Conservation (phyloP, 768 basidiomycete genomes). For the Terana coerulea region DNA sequence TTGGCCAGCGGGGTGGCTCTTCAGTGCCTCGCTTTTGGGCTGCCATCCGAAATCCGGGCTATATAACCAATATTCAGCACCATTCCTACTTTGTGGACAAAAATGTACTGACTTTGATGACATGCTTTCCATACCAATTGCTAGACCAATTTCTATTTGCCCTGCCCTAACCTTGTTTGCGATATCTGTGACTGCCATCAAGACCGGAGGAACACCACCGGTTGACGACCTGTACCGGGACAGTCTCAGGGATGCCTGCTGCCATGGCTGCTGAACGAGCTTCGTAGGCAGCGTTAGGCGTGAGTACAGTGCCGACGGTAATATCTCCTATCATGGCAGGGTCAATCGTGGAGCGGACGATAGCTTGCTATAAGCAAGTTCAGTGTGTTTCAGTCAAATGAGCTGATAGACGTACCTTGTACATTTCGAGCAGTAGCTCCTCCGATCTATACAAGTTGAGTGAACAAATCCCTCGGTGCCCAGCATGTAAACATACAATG, state of each 20-base stretch:
- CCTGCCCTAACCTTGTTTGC: conserved; percentile 72
- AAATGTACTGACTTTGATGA: conserved; percentile 53
- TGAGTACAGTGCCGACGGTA: conserved; percentile 74
- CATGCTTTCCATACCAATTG: conserved; percentile 88
- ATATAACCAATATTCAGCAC: conserved; percentile 17
- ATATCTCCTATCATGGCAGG: conserved; percentile 70
- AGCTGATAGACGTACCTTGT: conserved; percentile 50
- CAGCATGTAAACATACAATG: conserved; percentile 23
- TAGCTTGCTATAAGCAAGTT: conserved; percentile 42
- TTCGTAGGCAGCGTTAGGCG: conserved; percentile 61
- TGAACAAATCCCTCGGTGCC: no score
- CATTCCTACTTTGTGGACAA: conserved; percentile 1
- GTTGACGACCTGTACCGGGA: conserved; percentile 72
- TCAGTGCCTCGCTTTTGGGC: conserved; percentile 57
- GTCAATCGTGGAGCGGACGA: conserved; percentile 55
- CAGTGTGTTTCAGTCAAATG: not conserved
- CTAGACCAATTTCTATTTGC: conserved; percentile 79
- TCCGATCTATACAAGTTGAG: conserved; percentile 48
- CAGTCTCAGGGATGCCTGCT: conserved; percentile 76
- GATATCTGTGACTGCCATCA: conserved; percentile 77
- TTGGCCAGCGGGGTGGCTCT: conserved; percentile 47
- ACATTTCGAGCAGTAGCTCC: conserved; percentile 78
- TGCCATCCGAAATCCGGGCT: conserved; percentile 67
- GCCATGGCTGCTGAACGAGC: conserved; percentile 73
- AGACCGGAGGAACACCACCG: conserved; percentile 83